Base-by-base conservation (phyloP, 2,329 filamentous ascomycete genomes). In the Ascochyta rabiei region DNA sequence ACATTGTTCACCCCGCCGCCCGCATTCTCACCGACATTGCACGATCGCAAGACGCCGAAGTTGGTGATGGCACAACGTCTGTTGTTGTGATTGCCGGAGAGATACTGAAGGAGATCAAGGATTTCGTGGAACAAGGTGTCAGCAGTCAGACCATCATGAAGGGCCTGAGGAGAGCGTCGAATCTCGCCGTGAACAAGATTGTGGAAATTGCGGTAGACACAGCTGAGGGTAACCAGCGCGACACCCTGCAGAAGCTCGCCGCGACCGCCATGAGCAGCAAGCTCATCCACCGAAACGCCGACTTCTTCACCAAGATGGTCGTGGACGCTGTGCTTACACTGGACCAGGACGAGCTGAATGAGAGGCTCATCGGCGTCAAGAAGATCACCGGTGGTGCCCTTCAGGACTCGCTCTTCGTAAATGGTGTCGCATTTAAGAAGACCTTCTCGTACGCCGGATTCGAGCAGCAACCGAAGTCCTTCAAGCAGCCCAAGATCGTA, bases 251-350 rank as follows among this genome's bases (percentile, higher is more conserved):
- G 75, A 96, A 96, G 79, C 82, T 99, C 67, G 95, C 95, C 26
- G 91, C 86, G 31, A 99, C 95, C 24, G 95, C 95, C 67, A 99
- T 99, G 95, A 98, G 93, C 77, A 97, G 93, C 85, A 99, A 99
- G 83, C 83, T 99, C 68, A 98, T 99, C 75, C 96, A 98, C 85
- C 86, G 93, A 71, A 98, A 99, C 80, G 90, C 95, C 28, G 86
- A 86, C 3, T 99, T 98, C 79, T 99, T 99, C 80, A 98, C 95
- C 60, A 95, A 96, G 83, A 78, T 99, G 93, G 95, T 98, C 66
- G 95, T 99, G 69, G 92, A 99, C 74, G 93, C 95, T 43, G 95
- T 99, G 48, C 82, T 98, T 23, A 92, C 93, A 23, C 86, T 99
- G 60, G 93, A 99, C 77, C 95, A 99, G 77, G 90, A 96, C 60